These are phyloP conservation scores for Cyberlindnera subsufficiens DNA, from an alignment of 805 yeast species.

Conservation along the genomic window DNA sequence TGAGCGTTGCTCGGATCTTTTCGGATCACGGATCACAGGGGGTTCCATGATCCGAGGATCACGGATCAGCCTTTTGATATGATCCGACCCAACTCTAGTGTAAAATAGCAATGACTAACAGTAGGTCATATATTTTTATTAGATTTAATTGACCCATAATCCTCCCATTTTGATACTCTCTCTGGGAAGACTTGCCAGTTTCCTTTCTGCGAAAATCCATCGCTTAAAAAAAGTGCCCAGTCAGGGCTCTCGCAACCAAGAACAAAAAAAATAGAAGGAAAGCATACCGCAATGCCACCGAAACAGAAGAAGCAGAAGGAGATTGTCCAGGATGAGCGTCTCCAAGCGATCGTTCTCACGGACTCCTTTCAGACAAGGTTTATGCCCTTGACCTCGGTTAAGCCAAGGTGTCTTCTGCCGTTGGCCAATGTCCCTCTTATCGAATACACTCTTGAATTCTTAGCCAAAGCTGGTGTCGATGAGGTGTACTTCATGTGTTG, in stretches of 20 bases:
- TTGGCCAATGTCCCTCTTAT: conserved; percentile 89
- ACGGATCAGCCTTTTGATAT: no score
- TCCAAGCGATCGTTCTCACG: conserved; percentile 92
- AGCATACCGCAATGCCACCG: conserved; percentile 33
- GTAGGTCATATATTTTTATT: no score
- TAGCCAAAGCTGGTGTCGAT: conserved; percentile 83
- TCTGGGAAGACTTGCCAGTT: neutral
- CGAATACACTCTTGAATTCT: conserved; percentile 90
- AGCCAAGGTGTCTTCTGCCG: conserved; percentile 89
- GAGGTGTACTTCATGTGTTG: conserved; percentile 90
- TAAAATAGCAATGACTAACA: no score
- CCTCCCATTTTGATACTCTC: no score
- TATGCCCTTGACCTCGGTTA: conserved; percentile 81
- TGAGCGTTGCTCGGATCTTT: no score
- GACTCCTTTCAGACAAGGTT: conserved; percentile 92
- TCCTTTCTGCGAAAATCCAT: conserved; percentile 3
- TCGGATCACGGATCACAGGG: no score
- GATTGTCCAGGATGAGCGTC: conserved; percentile 59
- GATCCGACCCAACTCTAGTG: no score
- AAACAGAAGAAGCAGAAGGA: conserved; percentile 50
- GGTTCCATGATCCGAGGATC: no score
- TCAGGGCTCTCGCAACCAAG: neutral
- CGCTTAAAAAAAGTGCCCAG: neutral
- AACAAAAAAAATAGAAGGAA: neutral
- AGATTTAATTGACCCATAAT: no score